phyloP scores from a whole-genome alignment of 805 yeast species.

The Wickerhamomyces strasburgensis region DNA sequence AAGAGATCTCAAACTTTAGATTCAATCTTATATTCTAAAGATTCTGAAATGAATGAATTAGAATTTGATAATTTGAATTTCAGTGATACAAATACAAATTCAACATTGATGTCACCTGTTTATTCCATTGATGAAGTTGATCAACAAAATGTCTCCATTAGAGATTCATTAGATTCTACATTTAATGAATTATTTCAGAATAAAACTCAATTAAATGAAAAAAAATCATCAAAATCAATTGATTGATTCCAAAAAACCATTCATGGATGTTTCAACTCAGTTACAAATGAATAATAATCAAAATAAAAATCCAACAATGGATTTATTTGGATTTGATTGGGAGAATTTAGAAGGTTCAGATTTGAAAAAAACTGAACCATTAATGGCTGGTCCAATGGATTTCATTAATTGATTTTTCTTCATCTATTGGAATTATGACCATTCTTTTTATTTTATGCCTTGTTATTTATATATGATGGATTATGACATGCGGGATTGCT shows the following conservation, averaged over 20 bases:
- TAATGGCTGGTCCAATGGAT: not conserved
- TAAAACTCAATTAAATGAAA: not conserved
- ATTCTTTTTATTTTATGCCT: too few relatives aligned
- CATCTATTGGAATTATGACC: too few relatives aligned
- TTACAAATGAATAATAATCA: not conserved
- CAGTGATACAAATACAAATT: conserved; percentile 15
- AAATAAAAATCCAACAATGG: conserved; percentile 1
- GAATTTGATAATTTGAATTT: conserved; percentile 13
- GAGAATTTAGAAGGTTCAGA: conserved; percentile 1
- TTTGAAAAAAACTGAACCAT: not conserved
- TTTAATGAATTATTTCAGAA: conserved; percentile 6
- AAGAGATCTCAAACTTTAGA: conserved; percentile 10
- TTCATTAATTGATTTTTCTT: not conserved
- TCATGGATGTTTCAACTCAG: not conserved
- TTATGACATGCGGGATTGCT: too few relatives aligned
- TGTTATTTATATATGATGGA: conserved; percentile 1
- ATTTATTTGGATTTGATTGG: conserved; percentile 12
- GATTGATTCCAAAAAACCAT: not conserved
- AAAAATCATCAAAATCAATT: not conserved
- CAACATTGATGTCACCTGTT: conserved; percentile 18
- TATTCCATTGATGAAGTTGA: conserved; percentile 12
- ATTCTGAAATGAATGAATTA: conserved; percentile 2
- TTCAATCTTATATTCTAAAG: conserved; percentile 8
- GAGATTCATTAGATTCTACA: conserved; percentile 4
- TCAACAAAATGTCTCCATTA: not conserved